phyloP scores from a whole-genome alignment of 805 yeast species.

The Martiniozyma abietophila region DNA sequence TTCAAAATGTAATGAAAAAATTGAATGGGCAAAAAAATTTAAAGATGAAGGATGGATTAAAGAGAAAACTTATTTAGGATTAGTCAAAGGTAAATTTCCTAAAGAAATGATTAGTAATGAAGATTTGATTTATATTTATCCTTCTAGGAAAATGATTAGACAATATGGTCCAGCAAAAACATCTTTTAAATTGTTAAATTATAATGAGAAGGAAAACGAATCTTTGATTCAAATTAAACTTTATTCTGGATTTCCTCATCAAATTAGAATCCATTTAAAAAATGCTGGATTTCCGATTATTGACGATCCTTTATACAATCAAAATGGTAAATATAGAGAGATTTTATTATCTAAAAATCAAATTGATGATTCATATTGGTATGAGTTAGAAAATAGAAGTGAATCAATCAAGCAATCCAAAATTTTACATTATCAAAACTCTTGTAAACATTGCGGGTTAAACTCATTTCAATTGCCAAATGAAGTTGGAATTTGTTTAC shows the following conservation, averaged over 20 bases:
- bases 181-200: conserved; percentile 15
- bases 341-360: conserved; percentile 5
- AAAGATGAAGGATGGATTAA: conserved; percentile 14
- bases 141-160: conserved; percentile 15
- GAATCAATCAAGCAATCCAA: conserved; percentile 12
- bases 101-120: conserved; percentile 24
- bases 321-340: conserved; percentile 11
- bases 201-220: conserved; percentile 21
- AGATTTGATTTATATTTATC: conserved; percentile 26
- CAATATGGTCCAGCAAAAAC: conserved; percentile 17
- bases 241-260: conserved; percentile 43
- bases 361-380: conserved; percentile 6
- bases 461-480: conserved; percentile 19
- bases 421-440: conserved; percentile 10
- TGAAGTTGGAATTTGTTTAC: conserved; percentile 33
- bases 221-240: conserved; percentile 38
- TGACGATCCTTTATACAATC: conserved; percentile 24
- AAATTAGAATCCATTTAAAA: conserved; percentile 43
- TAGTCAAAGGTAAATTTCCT: conserved; percentile 33
- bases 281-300: conserved; percentile 31
- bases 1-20: conserved; percentile 27
- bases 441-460: conserved; percentile 27
- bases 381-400: conserved; percentile 10
- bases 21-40: conserved; percentile 21
- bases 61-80: conserved; percentile 34